A percentile compares a stretch with the other conserved stretches of the same genome.
These are phyloP conservation scores for Ciborinia camelliae DNA, from an alignment of 2,329 filamentous ascomycete genomes.

Conservation along the genomic window DNA sequence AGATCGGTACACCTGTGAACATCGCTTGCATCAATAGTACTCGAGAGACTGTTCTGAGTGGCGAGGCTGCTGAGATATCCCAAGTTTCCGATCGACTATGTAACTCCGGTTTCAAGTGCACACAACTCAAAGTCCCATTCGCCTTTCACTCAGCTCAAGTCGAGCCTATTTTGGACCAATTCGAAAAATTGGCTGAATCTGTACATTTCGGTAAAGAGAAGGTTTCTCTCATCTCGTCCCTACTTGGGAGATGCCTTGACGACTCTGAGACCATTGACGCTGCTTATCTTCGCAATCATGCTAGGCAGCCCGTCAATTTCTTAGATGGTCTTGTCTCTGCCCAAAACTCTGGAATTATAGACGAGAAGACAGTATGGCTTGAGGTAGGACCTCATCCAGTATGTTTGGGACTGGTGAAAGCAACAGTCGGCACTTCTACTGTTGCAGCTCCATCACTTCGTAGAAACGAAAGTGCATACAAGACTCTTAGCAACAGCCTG, in stretches of 20 bases:
- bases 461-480: conserved; percentile 60
- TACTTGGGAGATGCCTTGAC: conserved; percentile 56
- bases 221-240: conserved; percentile 63
- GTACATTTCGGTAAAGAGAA: conserved; percentile 54
- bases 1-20: conserved; percentile 5
- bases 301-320: conserved; percentile 63
- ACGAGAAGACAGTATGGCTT: conserved; percentile 66
- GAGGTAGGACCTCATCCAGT: conserved; percentile 74
- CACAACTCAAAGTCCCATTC: conserved; percentile 59
- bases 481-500: conserved; percentile 57
- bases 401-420: conserved; percentile 65
- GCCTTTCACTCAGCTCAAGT: conserved; percentile 64
- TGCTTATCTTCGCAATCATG: conserved; percentile 60
- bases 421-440: conserved; percentile 49
- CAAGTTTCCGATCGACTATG: conserved; percentile 46
- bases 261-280: conserved; percentile 55
- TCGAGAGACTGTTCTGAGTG: conserved; percentile 38
- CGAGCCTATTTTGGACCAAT: conserved; percentile 57
- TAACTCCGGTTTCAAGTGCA: conserved; percentile 45
- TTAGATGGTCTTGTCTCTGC: conserved; percentile 58
- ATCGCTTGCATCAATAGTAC: conserved; percentile 21
- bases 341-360: conserved; percentile 56
- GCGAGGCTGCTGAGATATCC: conserved; percentile 36
- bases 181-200: conserved; percentile 50
- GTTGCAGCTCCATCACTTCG: conserved; percentile 59